Evolutionary conservation across 768 basidiomycete genomes (phyloP), one percentile per base, ranked within the genome.

Genomic region (Austroboletus festivus): DNA sequence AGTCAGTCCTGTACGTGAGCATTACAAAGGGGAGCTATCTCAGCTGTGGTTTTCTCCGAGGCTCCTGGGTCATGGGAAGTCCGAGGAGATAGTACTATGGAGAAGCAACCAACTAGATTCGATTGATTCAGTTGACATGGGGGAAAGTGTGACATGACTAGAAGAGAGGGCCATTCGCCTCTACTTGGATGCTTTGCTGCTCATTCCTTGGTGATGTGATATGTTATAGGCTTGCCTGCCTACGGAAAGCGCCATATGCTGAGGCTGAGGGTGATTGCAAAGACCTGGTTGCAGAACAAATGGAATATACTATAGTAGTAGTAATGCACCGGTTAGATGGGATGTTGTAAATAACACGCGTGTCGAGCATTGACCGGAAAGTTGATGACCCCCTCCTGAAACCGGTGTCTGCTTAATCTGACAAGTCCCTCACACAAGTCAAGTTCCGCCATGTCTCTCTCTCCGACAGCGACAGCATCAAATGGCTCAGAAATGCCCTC

Each of bases 371-470:
- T 41, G n/a, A n/a, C 59, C 55, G 52, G 49, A 38, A 43, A 52
- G 41, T 50, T 52, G 44, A 16, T 35, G 26, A 23, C 37, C 41
- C 49, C 40, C 33, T 26, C 37, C 41, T 51, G 54, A 55, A 48
- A 53, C 55, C 28, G 18, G 35, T 41, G 51, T 48, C 46, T 50
- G 23, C 48, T 42, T 51, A 51, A 41, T 56, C 47, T 42, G 45
- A 42, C 62, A 50, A 23, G 48, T 58, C 57, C 48, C 22, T 39
- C n/a, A n/a, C n/a, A n/a, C n/a, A n/a, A n/a, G n/a, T n/a, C n/a
- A n/a, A n/a, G n/a, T n/a, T n/a, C 50, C 61, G 53, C 53, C 62
- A 86, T 86, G 85, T 86, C 85, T 48, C 71, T 83, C 64, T 83
- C 83, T 53, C 82, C 85, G 42, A 69, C 79, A 41, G 71, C 79